Evolutionary conservation across 495 filamentous ascomycete species (phyloP).

Genomic region (Trypethelium eluteriae): DNA sequence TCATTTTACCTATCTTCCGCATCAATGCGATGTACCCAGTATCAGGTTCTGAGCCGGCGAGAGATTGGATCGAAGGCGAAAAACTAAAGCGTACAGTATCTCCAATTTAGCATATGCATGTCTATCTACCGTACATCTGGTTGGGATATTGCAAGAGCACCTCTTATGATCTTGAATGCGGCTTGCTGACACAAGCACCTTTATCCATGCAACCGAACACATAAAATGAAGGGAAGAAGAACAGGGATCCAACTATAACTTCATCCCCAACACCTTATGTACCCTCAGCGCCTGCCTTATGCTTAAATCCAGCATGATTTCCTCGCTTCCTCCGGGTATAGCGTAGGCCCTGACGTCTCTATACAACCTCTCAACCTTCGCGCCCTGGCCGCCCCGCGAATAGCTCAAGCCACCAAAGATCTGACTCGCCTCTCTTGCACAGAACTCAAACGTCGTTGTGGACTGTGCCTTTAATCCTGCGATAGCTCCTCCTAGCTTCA

Average conservation of each 20-base stretch:
- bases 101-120: no score
- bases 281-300: conserved; percentile 89
- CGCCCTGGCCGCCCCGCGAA: conserved; percentile 86
- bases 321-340: conserved; percentile 92
- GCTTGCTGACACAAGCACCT: neutral
- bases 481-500: conserved; percentile 90
- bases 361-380: conserved; percentile 91
- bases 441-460: conserved; percentile 93
- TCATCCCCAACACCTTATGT: conserved; percentile 89
- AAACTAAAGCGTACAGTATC: no score
- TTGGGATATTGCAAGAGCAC: no score
- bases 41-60: no score
- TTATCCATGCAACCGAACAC: neutral
- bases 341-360: conserved; percentile 96
- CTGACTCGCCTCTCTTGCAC: conserved; percentile 90
- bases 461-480: conserved; percentile 88
- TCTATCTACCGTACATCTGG: no score
- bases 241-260: conserved; percentile 51
- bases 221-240: neutral
- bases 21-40: no score
- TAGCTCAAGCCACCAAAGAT: conserved; percentile 96
- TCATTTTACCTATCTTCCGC: neutral
- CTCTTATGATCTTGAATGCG: no score
- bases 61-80: no score
- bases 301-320: conserved; percentile 97